Evolutionary conservation across 2,329 filamentous ascomycete species (phyloP), one percentile per base, ranked within the genome.

Genomic region (Orbilia blumenaviensis): DNA sequence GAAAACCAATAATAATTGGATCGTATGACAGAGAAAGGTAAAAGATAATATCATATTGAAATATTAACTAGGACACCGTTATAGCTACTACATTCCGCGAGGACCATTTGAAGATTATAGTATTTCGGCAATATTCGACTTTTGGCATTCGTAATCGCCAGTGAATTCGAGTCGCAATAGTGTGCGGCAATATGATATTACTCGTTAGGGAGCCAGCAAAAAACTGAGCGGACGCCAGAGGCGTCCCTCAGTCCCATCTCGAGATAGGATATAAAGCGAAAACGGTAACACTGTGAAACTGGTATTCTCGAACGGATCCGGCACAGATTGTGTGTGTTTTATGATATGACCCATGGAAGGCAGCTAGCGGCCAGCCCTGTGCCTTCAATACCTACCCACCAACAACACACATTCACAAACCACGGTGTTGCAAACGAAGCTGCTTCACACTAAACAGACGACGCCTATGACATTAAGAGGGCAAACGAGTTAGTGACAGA

Each of bases 21-120:
- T 3, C 5, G 27, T 38, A 3, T 52, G 44, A 10, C 38, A n/a
- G 10, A 63, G 52, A 8, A 68, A 6, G 1, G 12, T 16, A 10
- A 23, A 36, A 32, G 25, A 64, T 41, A 60, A 16, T 41, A 56
- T 56, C 71, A 75, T 75, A 9, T 75, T 68, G 64, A 18, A 41
- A 21, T 23, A 23, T n/a, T 23, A n/a, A 4, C 14, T 21, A 32
- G 1, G 10, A n/a, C 23, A 16, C 18, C 7, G 18, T 18, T 12
- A 36, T 41, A 41, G 38, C 29, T 16, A 44, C 41, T 34, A 27
- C 46, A 52, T 60, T 41, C 54, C 16, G 8, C 34, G 27, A 25
- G 25, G 25, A 16, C 12, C 18, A 25, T 14, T 9, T 23, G 21
- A 42, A 42, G 6, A 16, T n/a, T n/a, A 21, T 42, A 18, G 38